These are phyloP conservation scores for Coemansia nantahalensis DNA, from an alignment of 192 early-diverging fungal genomes.

Conservation along the genomic window DNA sequence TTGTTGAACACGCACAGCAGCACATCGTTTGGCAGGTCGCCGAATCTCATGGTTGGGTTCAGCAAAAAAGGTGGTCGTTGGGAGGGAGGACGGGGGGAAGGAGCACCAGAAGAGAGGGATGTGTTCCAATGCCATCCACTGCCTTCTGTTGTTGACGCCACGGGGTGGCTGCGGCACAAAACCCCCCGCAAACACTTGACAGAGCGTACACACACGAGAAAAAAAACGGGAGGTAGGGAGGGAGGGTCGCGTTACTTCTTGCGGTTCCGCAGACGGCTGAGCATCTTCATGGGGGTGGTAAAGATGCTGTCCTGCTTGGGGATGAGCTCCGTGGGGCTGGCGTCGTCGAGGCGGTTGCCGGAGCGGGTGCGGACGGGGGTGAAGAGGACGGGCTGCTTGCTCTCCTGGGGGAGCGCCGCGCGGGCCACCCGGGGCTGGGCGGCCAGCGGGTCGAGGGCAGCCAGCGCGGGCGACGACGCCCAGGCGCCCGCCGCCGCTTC, in stretches of 20 bases:
- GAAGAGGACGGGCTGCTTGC: slow-evolving; percentile 37
- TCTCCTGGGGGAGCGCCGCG: slow-evolving; percentile 25
- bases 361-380: slow-evolving; percentile 34
- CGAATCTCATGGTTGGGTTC: too few species aligned
- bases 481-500: not conserved
- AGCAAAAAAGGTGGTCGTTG: too few species aligned
- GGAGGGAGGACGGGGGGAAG: too few species aligned
- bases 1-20: too few species aligned
- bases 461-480: slow-evolving; percentile 1
- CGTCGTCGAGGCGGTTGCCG: slow-evolving; percentile 4
- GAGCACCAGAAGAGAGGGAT: too few species aligned
- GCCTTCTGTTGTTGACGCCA: too few species aligned
- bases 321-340: not conserved
- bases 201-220: too few species aligned
- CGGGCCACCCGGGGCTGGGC: too few species aligned
- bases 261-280: slow-evolving; percentile 38
- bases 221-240: not conserved
- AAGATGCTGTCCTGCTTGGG: slow-evolving; percentile 28
- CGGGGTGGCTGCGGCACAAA: too few species aligned
- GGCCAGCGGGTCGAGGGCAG: not conserved
- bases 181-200: too few species aligned
- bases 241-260: slow-evolving; percentile 25
- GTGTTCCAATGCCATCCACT: too few species aligned
- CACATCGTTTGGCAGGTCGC: too few species aligned
- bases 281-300: slow-evolving; percentile 49